Evolutionary conservation across 495 filamentous ascomycete genomes (phyloP).

Genomic region (Penicillium odoratum): DNA sequence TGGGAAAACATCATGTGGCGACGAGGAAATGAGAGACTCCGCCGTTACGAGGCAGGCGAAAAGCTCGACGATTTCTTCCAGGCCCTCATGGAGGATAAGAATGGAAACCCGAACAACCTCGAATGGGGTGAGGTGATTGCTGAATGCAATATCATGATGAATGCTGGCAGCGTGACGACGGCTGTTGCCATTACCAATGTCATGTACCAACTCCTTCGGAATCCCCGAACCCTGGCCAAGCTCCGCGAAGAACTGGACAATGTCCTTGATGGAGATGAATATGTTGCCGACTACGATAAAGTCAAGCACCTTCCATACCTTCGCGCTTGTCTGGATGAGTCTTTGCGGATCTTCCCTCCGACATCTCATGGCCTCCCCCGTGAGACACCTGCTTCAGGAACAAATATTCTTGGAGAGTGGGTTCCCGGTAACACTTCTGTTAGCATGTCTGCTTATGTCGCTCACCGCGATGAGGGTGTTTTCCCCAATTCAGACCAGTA

Average conservation of each 20-base stretch:
- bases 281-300: slow-evolving; percentile 46
- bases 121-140: slow-evolving; percentile 36
- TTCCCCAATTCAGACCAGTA: slow-evolving; percentile 36
- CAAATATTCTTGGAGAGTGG: slow-evolving; percentile 39
- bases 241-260: slow-evolving; percentile 59
- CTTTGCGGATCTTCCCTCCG: slow-evolving; percentile 45
- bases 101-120: slow-evolving; percentile 38
- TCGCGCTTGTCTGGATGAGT: slow-evolving; percentile 49
- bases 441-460: slow-evolving; percentile 32
- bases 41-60: slow-evolving; percentile 50
- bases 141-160: slow-evolving; percentile 45
- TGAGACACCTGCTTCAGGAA: slow-evolving; percentile 36
- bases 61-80: slow-evolving; percentile 58
- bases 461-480: slow-evolving; percentile 31
- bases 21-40: slow-evolving; percentile 35
- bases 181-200: slow-evolving; percentile 51
- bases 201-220: slow-evolving; percentile 57
- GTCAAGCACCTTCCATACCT: slow-evolving; percentile 45
- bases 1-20: slow-evolving; percentile 46
- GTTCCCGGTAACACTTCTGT: slow-evolving; percentile 39
- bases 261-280: slow-evolving; percentile 37
- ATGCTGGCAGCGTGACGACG: slow-evolving; percentile 58
- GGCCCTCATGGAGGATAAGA: slow-evolving; percentile 56
- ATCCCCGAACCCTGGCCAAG: slow-evolving; percentile 49
- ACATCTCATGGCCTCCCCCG: slow-evolving; percentile 38